Percentiles rank a stretch among this genome's conserved stretches.
These are phyloP conservation scores for Pythium folliculosum DNA, from an alignment of 352 stramenopile genomes.

Conservation along the genomic window DNA sequence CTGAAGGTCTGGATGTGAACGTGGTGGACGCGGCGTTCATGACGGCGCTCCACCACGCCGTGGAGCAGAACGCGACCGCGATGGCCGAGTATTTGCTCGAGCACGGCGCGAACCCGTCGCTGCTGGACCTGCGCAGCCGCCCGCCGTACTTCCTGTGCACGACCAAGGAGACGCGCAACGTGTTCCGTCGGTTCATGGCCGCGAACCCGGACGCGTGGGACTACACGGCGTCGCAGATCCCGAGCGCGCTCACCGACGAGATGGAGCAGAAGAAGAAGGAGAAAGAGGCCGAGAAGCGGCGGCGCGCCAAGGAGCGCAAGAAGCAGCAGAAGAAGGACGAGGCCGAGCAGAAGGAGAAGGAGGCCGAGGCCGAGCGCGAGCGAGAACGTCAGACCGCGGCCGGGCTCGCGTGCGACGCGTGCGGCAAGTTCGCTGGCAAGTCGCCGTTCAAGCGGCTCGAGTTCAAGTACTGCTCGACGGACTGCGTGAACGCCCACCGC, in stretches of 20 bases:
- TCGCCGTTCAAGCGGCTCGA: slow-evolving; percentile 91
- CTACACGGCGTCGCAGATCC: slow-evolving; percentile 72
- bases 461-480: slow-evolving; percentile 93
- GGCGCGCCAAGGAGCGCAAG: slow-evolving; percentile 89
- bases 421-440: slow-evolving; percentile 79
- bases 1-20: slow-evolving; percentile 42
- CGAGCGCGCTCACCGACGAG: slow-evolving; percentile 67
- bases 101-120: slow-evolving; percentile 80
- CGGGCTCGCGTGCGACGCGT: slow-evolving; percentile 77
- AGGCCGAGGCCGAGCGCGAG: slow-evolving; percentile 62
- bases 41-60: slow-evolving; percentile 78
- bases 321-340: slow-evolving; percentile 88
- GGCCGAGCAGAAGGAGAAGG: slow-evolving; percentile 63
- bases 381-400: slow-evolving; percentile 72
- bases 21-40: slow-evolving; percentile 63
- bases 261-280: slow-evolving; percentile 88
- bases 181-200: slow-evolving; percentile 88
- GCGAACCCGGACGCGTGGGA: slow-evolving; percentile 83
- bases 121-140: slow-evolving; percentile 78
- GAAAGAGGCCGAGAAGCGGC: slow-evolving; percentile 87
- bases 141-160: slow-evolving; percentile 90
- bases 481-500: slow-evolving; percentile 93
- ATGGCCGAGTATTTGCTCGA: slow-evolving; percentile 80
- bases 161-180: slow-evolving; percentile 89
- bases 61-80: slow-evolving; percentile 42